Evolutionary conservation across 345 rosid species (phyloP).

Genomic region (Brassica incana): DNA sequence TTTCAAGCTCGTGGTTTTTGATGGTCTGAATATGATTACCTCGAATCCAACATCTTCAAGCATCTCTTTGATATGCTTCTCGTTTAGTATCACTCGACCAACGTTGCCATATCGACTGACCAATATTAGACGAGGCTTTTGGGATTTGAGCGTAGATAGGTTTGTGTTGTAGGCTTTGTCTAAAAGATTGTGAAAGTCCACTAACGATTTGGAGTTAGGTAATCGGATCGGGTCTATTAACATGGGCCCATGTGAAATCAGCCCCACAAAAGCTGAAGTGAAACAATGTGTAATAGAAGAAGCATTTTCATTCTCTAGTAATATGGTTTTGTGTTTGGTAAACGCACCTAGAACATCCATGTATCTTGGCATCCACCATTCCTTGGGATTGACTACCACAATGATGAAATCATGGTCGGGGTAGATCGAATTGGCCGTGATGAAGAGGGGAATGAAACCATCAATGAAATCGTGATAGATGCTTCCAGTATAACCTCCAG

Average conservation of each 20-base stretch:
- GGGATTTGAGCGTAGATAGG: not conserved
- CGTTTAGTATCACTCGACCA: conserved; percentile 46
- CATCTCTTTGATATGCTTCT: conserved; percentile 22
- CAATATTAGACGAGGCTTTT: conserved; percentile 33
- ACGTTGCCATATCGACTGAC: conserved; percentile 25
- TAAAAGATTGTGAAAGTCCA: conserved; percentile 46
- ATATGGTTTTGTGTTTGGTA: conserved; percentile 49
- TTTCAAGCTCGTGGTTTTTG: conserved; percentile 19
- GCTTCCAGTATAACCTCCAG: conserved; percentile 71
- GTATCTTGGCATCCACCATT: conserved; percentile 67
- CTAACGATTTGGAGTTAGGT: conserved; percentile 42
- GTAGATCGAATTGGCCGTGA: conserved; percentile 47
- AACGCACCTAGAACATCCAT: conserved; percentile 43
- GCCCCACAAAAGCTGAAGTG: conserved; percentile 51
- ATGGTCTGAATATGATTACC: conserved; percentile 44
- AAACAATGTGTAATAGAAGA: conserved; percentile 48
- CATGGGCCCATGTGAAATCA: conserved; percentile 57
- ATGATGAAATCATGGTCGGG: conserved; percentile 48
- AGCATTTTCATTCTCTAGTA: conserved; percentile 41
- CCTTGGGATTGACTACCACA: conserved; percentile 43
- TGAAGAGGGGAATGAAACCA: conserved; percentile 62
- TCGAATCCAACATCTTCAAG: conserved; percentile 53
- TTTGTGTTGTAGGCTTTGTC: conserved; percentile 39
- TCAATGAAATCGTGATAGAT: conserved; percentile 68
- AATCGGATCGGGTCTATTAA: conserved; percentile 33